Base-by-base conservation (phyloP, 805 yeast species). In the Candida methanosorbosa region DNA sequence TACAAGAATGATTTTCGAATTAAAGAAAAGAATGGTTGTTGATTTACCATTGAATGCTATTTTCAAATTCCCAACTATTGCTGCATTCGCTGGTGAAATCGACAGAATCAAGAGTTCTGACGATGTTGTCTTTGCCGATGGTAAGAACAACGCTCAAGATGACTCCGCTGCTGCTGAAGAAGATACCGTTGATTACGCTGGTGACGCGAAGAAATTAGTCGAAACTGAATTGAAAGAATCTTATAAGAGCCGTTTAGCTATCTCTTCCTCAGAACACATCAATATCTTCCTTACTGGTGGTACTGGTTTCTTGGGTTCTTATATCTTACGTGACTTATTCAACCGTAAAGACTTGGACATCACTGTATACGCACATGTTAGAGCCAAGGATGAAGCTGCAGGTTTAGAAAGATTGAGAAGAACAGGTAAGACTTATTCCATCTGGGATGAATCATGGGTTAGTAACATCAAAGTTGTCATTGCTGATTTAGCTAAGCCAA, bases 251-350 rank as follows among this genome's bases (percentile, higher is more conserved):
- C 68, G 64, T 37, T 27, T 40, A 5, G 22, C 37, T 1, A 14
- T 56, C 12, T 50, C 54, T 13, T 36, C 34, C 4, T 26, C 45
- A 3, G 51, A 41, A 11, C 46, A 48, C 35, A 48, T 36, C 42
- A 65, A 18, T 50, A 83, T 87, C 2, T 86, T 92, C 48, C 75
- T 92, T 29, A 92, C 99, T 19, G 99, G 99, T 53, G 83, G 79
- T 26, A 94, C 98, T 26, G 99, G 99, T 2, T 92, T 90, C 74
- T 63, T 92, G 38, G 99, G 99, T 23, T 76, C 97, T 1, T 92
- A 81, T 57, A 78, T 92, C 33, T 59, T 92, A 30, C 69, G 83
- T 22, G 94, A 92, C 45, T 60, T 92, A 29, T 65, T 92, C 45
- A 65, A 64, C 35, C 74, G 90, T 48, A 29, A 48, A 14, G 56